Conservation (phyloP, 192 early-diverging fungal species). For the Podila verticillata region DNA sequence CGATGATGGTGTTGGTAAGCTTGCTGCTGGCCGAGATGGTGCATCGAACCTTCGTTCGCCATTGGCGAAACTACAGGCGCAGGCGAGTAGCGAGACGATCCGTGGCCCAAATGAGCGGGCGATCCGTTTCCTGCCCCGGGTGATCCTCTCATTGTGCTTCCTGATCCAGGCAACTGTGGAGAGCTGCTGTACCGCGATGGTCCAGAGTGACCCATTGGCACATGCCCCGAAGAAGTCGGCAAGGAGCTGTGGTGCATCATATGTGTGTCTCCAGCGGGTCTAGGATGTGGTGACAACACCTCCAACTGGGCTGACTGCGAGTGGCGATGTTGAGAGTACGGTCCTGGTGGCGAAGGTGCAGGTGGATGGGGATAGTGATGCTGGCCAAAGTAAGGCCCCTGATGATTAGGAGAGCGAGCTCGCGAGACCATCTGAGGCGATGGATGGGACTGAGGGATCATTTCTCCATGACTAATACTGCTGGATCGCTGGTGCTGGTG, state of each 20-base stretch:
- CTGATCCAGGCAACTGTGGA: slow-evolving; percentile 28
- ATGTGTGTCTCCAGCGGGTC: slow-evolving; percentile 7
- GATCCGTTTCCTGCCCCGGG: slow-evolving; percentile 28
- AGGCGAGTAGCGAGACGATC: slow-evolving; percentile 29
- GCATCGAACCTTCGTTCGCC: slow-evolving; percentile 16
- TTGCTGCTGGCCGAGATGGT: slow-evolving; percentile 12
- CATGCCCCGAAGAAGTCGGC: not conserved
- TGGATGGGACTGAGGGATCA: slow-evolving; percentile 13
- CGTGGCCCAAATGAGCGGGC: slow-evolving; percentile 32
- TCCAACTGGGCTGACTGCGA: slow-evolving; percentile 25
- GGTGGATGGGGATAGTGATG: slow-evolving; percentile 25
- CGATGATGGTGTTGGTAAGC: slow-evolving; percentile 24
- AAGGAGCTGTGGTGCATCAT: slow-evolving; percentile 18
- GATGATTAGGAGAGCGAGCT: slow-evolving; percentile 34
- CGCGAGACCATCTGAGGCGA: slow-evolving; percentile 24
- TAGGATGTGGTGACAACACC: slow-evolving; percentile 18
- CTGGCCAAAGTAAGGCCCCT: slow-evolving; percentile 30
- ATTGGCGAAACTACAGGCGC: slow-evolving; percentile 24
- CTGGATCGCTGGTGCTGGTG: slow-evolving; percentile 33
- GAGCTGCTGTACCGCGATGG: slow-evolving; percentile 40
- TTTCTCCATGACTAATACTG: slow-evolving; percentile 34
- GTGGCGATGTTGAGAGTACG: slow-evolving; percentile 19
- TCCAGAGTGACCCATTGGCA: slow-evolving; percentile 13
- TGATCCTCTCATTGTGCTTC: slow-evolving; percentile 19
- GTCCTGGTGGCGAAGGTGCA: not conserved